phyloP scores from a whole-genome alignment of 805 yeast genomes.

The Candida nemodendra region DNA sequence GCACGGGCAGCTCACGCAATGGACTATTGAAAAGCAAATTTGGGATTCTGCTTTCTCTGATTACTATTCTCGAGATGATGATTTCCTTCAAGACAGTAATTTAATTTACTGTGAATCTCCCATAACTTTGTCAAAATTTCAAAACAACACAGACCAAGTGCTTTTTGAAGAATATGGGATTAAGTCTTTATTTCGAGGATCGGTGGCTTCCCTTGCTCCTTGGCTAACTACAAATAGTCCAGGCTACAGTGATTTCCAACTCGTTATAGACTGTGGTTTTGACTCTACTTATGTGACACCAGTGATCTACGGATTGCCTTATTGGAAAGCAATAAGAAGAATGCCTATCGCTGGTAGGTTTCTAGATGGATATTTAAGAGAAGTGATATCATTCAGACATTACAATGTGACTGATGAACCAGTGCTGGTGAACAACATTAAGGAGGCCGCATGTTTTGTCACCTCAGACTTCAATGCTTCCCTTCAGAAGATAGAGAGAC shows the following conservation, averaged over 20 bases:
- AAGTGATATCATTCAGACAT: conserved; percentile 83
- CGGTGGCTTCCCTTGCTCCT: conserved; percentile 60
- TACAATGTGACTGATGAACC: conserved; percentile 94
- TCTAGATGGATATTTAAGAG: conserved; percentile 78
- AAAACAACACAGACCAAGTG: conserved; percentile 85
- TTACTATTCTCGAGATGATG: conserved; percentile 35
- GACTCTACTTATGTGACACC: conserved; percentile 88
- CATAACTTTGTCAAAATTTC: conserved; percentile 74
- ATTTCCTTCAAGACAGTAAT: conserved; percentile 50
- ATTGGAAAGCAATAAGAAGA: conserved; percentile 73
- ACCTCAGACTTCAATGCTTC: conserved; percentile 50
- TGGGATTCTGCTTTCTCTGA: conserved; percentile 79
- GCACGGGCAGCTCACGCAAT: conserved; percentile 82
- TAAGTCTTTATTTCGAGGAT: conserved; percentile 62
- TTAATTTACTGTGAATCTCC: conserved; percentile 79
- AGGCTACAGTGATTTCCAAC: conserved; percentile 52
- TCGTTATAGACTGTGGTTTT: conserved; percentile 87
- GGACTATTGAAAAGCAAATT: conserved; percentile 85
- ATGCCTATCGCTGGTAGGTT: conserved; percentile 86
- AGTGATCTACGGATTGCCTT: conserved; percentile 70
- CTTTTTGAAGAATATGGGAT: conserved; percentile 93
- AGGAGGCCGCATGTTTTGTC: conserved; percentile 74
- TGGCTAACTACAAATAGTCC: conserved; percentile 43
- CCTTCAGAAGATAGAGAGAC: conserved; percentile 25
- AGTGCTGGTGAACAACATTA: conserved; percentile 75